These are phyloP conservation scores for Fragaria vesca DNA, from an alignment of 306 rosid species.

Conservation along the genomic window DNA sequence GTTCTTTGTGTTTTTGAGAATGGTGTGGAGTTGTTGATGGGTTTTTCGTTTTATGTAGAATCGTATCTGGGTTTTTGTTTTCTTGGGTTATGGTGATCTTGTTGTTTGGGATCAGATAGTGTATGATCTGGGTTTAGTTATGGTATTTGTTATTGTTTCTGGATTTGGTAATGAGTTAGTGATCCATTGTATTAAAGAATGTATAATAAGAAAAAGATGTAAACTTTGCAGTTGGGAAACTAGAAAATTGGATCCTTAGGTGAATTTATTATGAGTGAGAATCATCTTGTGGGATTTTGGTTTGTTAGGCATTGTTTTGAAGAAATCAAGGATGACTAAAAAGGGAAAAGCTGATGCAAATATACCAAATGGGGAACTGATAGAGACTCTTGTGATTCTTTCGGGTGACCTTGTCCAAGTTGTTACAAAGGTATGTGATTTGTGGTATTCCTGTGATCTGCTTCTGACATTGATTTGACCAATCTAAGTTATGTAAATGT, in stretches of 20 bases:
- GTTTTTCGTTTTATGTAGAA: background rate
- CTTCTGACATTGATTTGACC: background rate
- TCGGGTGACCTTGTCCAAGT: slow-evolving; percentile 79
- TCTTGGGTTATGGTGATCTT: slow-evolving; percentile 18
- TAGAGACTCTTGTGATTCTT: slow-evolving; percentile 66
- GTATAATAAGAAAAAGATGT: background rate
- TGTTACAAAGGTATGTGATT: slow-evolving; percentile 63
- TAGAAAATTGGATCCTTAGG: background rate
- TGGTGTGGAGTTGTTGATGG: background rate
- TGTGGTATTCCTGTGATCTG: slow-evolving; percentile 6
- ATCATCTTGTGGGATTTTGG: slow-evolving; percentile 9
- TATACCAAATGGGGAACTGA: slow-evolving; percentile 42
- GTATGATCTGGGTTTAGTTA: slow-evolving; percentile 23
- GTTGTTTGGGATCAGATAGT: slow-evolving; percentile 15
- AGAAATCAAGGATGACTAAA: slow-evolving; percentile 74
- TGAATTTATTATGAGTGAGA: background rate
- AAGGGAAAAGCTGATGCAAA: slow-evolving; percentile 56
- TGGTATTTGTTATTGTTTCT: background rate
- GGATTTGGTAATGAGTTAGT: background rate
- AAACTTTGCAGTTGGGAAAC: background rate
- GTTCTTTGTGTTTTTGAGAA: background rate
- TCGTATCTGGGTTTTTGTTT: slow-evolving; percentile 13
- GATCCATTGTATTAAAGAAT: background rate
- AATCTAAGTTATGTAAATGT: slow-evolving; percentile 20
- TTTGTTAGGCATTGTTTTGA: slow-evolving; percentile 65